phyloP scores from a whole-genome alignment of 768 basidiomycete species.

The Leccinum subtestaceum region DNA sequence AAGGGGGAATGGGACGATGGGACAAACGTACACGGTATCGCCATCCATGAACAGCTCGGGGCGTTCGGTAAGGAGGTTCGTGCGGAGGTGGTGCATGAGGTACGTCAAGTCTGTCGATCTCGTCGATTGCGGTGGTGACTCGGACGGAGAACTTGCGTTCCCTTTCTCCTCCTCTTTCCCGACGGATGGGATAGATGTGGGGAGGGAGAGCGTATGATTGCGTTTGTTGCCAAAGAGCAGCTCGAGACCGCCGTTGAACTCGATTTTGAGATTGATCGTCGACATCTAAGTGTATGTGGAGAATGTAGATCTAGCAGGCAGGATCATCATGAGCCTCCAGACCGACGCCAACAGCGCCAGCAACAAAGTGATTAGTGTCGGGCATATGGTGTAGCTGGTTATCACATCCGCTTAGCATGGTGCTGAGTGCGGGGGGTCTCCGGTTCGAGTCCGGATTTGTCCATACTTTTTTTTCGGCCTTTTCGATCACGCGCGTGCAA shows the following conservation, averaged over 20 bases:
- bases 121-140: slow-evolving; percentile 7
- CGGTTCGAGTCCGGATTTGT: slow-evolving; percentile 42
- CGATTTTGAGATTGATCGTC: slow-evolving; percentile 51
- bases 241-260: slow-evolving; percentile 86
- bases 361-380: neutral
- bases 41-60: slow-evolving; percentile 88
- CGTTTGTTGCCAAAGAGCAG: slow-evolving; percentile 75
- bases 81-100: slow-evolving; percentile 75
- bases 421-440: slow-evolving; percentile 37
- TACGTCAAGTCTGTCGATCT: slow-evolving; percentile 65
- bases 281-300: neutral
- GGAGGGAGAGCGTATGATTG: slow-evolving; percentile 54
- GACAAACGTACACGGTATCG: slow-evolving; percentile 67
- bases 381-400: slow-evolving; percentile 42
- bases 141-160: neutral
- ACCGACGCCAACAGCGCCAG: neutral
- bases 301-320: neutral
- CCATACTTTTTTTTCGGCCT: slow-evolving; percentile 26
- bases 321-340: neutral
- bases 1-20: neutral
- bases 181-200: slow-evolving; percentile 35
- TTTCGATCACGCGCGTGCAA: neutral
- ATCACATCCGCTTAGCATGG: slow-evolving; percentile 41
- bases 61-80: slow-evolving; percentile 77
- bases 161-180: neutral